phyloP scores from a whole-genome alignment of 2,329 filamentous ascomycete species.

The Talaromyces sp. region DNA sequence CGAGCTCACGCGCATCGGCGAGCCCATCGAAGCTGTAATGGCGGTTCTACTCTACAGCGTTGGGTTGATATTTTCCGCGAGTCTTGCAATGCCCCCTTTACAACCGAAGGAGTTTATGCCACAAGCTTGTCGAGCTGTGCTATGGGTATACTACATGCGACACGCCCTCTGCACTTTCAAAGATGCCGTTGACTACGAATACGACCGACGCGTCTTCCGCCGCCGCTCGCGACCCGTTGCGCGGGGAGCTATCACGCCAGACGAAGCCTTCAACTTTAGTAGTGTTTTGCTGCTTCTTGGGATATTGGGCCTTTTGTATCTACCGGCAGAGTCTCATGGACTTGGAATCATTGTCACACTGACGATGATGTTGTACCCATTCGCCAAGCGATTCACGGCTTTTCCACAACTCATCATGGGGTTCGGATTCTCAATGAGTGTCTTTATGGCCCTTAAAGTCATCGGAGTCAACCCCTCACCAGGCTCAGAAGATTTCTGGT shows the following conservation, averaged over 20 bases:
- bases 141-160: conserved; percentile 10
- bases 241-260: conserved; percentile 1
- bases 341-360: background rate
- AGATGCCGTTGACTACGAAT: conserved; percentile 6
- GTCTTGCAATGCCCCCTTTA: background rate
- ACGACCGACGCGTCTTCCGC: background rate
- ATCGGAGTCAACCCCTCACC: background rate
- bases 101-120: background rate
- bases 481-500: background rate
- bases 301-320: background rate
- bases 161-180: conserved; percentile 7
- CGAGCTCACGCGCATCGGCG: conserved; percentile 1
- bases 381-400: background rate
- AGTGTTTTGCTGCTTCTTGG: background rate
- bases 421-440: background rate
- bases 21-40: background rate
- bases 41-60: background rate
- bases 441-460: conserved; percentile 1
- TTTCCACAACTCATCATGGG: background rate
- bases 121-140: background rate
- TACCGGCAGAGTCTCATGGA: background rate
- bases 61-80: conserved; percentile 1
- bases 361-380: conserved; percentile 7
- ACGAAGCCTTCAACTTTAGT: conserved; percentile 6
- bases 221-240: conserved; percentile 1